Evolutionary conservation across 768 basidiomycete genomes (phyloP).

Genomic region (Leccinum aurantiacum): DNA sequence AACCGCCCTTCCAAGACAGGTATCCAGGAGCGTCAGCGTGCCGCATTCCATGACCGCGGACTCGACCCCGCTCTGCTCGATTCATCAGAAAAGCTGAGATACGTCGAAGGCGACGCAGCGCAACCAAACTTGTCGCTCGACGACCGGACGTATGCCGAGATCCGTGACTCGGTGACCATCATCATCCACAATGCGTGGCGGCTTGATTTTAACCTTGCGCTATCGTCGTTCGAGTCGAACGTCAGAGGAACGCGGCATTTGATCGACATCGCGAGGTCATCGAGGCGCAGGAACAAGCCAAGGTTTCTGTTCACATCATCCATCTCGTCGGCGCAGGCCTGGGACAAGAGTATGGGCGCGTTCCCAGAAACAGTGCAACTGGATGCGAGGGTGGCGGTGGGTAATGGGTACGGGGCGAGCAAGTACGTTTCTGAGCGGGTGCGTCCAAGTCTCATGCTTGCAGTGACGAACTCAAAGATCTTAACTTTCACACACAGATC

Average conservation of each 20-base stretch:
- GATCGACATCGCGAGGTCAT: slow-evolving; percentile 29
- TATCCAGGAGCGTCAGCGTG: slow-evolving; percentile 21
- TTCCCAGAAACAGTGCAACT: slow-evolving; percentile 35
- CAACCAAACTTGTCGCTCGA: slow-evolving; percentile 26
- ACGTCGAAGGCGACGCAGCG: slow-evolving; percentile 31
- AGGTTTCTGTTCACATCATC: slow-evolving; percentile 44
- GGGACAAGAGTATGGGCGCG: slow-evolving; percentile 13
- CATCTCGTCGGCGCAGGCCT: slow-evolving; percentile 28
- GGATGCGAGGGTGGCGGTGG: slow-evolving; percentile 30
- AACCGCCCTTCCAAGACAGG: slow-evolving; percentile 26
- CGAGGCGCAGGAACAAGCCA: slow-evolving; percentile 25
- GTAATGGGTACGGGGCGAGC: slow-evolving; percentile 38
- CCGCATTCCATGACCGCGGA: slow-evolving; percentile 25
- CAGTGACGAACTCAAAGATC: not conserved
- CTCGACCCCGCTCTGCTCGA: slow-evolving; percentile 26
- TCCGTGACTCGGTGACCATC: slow-evolving; percentile 31
- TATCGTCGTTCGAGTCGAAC: slow-evolving; percentile 52
- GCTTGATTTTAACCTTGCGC: slow-evolving; percentile 50
- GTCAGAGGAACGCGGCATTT: slow-evolving; percentile 41
- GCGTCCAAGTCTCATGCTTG: not conserved
- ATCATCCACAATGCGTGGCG: slow-evolving; percentile 49
- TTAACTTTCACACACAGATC: slow-evolving; percentile 17
- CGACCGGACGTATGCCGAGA: slow-evolving; percentile 21
- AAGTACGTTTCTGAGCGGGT: slow-evolving; percentile 31
- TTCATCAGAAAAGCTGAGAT: slow-evolving; percentile 25